Percentiles rank a stretch among this genome's conserved stretches.
Evolutionary conservation across 1,139 yeast genomes (phyloP).

Genomic region (Yamadazyma oceani): DNA sequence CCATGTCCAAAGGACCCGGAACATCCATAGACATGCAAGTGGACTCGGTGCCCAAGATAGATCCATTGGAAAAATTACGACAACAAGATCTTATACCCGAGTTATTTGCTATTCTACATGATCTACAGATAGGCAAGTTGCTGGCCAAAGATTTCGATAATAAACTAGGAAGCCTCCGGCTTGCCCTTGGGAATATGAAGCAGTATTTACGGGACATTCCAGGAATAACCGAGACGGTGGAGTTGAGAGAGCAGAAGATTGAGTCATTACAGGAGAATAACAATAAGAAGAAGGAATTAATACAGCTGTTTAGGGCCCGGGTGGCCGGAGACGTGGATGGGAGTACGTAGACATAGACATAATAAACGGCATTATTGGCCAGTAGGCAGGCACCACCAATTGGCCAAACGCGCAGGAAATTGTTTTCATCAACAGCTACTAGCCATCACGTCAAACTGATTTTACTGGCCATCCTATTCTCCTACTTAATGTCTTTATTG

Average conservation of each 20-base stretch:
- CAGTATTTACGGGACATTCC: conserved; percentile 36
- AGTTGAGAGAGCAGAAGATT: conserved; percentile 27
- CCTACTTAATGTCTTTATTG: conserved; percentile 2
- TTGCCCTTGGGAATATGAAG: conserved; percentile 34
- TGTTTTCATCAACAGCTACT: too few species aligned
- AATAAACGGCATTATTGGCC: too few species aligned
- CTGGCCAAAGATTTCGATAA: conserved; percentile 48
- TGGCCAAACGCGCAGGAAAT: too few species aligned
- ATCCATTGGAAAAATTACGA: conserved; percentile 28
- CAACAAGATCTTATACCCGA: conserved; percentile 41
- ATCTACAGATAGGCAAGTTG: conserved; percentile 34
- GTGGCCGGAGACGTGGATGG: conserved; percentile 13
- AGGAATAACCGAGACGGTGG: conserved; percentile 41
- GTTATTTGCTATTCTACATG: conserved; percentile 35
- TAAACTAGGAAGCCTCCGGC: conserved; percentile 42
- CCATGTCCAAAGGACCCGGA: too few species aligned
- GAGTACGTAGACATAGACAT: neutral
- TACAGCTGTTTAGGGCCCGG: conserved; percentile 19
- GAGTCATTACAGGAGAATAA: conserved; percentile 27
- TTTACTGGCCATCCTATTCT: conserved; percentile 1
- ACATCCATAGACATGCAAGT: conserved; percentile 3
- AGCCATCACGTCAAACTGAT: too few species aligned
- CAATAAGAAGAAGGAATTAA: conserved; percentile 25
- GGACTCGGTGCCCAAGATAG: conserved; percentile 11
- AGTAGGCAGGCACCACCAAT: too few species aligned